A percentile compares a stretch with the other conserved stretches of the same genome.
Conservation (phyloP, 1,284 basidiomycete species). For the Austroboletus niveus region DNA sequence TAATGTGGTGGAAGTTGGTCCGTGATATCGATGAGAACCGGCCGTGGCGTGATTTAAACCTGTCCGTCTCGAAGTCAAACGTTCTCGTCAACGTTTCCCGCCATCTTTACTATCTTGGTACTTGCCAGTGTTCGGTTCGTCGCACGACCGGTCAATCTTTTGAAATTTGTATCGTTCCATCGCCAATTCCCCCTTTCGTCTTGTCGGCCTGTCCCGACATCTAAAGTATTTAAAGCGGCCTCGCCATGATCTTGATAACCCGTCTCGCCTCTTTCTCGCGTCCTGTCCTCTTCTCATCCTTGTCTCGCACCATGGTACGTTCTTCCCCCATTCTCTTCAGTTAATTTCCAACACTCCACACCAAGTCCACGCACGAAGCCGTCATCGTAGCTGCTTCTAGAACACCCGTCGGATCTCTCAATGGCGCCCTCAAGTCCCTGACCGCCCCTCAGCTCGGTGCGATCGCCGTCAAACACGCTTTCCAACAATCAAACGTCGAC, state of each 20-base stretch:
- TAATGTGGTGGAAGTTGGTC: slow-evolving; percentile 53
- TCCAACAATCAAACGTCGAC: slow-evolving; percentile 78
- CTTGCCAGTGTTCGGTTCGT: background rate
- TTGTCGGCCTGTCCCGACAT: slow-evolving; percentile 26
- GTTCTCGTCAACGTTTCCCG: slow-evolving; percentile 9
- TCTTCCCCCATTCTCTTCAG: background rate
- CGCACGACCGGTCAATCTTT: background rate
- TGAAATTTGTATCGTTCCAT: slow-evolving; percentile 7
- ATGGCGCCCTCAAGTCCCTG: slow-evolving; percentile 85
- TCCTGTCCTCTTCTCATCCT: slow-evolving; percentile 36
- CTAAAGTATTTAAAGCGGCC: slow-evolving; percentile 15
- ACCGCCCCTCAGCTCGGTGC: slow-evolving; percentile 91
- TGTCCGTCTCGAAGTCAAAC: slow-evolving; percentile 8
- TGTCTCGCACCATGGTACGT: slow-evolving; percentile 46
- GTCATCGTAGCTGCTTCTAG: slow-evolving; percentile 95
- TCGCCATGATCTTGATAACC: slow-evolving; percentile 36
- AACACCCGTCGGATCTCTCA: slow-evolving; percentile 93
- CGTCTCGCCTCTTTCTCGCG: slow-evolving; percentile 33
- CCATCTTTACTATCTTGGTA: background rate
- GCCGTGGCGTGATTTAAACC: background rate
- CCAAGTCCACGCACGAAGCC: slow-evolving; percentile 65
- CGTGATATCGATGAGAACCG: slow-evolving; percentile 6
- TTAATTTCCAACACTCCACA: slow-evolving; percentile 6
- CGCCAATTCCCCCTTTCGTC: slow-evolving; percentile 6
- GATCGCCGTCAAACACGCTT: slow-evolving; percentile 87